Evolutionary conservation across 768 basidiomycete species (phyloP), one percentile per base, ranked within the genome.

Genomic region (Leccinellum luteum): DNA sequence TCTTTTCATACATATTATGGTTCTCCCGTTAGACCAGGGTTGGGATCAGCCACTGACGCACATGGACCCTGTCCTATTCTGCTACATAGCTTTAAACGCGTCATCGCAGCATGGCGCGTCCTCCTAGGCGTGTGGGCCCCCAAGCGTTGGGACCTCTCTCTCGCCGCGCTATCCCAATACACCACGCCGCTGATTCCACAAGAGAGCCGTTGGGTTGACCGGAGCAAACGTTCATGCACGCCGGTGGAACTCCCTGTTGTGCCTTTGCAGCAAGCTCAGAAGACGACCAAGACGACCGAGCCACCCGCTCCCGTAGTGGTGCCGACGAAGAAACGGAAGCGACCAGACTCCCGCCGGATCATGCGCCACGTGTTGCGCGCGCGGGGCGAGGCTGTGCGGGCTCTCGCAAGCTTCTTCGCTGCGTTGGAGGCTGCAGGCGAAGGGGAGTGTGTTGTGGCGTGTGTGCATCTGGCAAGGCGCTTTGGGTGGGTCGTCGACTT

Each of bases 61-160:
- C 51, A 51, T 15, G 21, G 31, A 58, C 56, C 51, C 57, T 64
- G 13, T 55, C 35, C 43, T 43, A 41, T 23, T 43, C 41, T 12
- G 17, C n/a, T 43, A 12, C 12, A 43, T 66, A 94, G 94, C 30
- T 84, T 86, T 50, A 96, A 94, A 73, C 90, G 90, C 43, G 81
- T 96, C 49, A 79, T 89, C 17, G 92, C 95, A 6, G 86, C 94
- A n/a, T 99, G 96, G 94, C 87, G 93, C 54, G 86, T 97, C n/a
- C 82, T 99, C 14, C 83, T 98, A 61, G 97, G 95, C 7, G 85
- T 98, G 13, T 98, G 97, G 97, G 81, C 82, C 1, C 94, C 95
- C 6, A 86, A 83, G 69, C 78, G 75, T 47, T 92, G 87, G 86
- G 95, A 97, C 62, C 77, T 95, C 45, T 83, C 91, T 5, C 70